phyloP scores from a whole-genome alignment of 208 protist species.

The Leishmania tropica region DNA sequence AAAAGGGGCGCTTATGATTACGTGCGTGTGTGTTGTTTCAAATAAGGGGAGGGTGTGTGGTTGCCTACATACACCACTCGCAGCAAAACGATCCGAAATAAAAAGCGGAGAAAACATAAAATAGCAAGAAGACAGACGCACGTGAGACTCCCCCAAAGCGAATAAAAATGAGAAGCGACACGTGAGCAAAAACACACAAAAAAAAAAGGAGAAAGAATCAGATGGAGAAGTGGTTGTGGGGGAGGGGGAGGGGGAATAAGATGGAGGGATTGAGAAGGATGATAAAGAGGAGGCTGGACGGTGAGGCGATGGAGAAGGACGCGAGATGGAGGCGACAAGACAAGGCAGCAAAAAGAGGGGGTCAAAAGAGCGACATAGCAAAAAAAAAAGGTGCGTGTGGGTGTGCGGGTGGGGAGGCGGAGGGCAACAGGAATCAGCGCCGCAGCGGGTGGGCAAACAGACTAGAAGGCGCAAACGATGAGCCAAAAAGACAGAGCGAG shows the following conservation, averaged over 20 bases:
- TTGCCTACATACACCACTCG: not conserved
- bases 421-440: not conserved
- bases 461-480: not conserved
- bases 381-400: no score
- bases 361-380: not conserved
- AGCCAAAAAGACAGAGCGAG: not conserved
- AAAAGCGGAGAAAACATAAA: not conserved
- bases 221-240: not conserved
- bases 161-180: not conserved
- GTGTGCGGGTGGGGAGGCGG: not conserved
- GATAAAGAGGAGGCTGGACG: not conserved
- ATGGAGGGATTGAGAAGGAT: not conserved
- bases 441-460: not conserved
- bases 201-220: not conserved
- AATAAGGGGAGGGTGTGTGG: not conserved
- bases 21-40: not conserved
- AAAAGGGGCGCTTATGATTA: not conserved
- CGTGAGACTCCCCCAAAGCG: not conserved
- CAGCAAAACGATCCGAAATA: not conserved
- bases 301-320: not conserved
- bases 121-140: not conserved
- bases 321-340: not conserved
- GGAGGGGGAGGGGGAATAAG: not conserved
- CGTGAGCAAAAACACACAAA: not conserved
- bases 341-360: not conserved